Base-by-base conservation (phyloP, 1,284 basidiomycete species). In the Malassezia sp. region DNA sequence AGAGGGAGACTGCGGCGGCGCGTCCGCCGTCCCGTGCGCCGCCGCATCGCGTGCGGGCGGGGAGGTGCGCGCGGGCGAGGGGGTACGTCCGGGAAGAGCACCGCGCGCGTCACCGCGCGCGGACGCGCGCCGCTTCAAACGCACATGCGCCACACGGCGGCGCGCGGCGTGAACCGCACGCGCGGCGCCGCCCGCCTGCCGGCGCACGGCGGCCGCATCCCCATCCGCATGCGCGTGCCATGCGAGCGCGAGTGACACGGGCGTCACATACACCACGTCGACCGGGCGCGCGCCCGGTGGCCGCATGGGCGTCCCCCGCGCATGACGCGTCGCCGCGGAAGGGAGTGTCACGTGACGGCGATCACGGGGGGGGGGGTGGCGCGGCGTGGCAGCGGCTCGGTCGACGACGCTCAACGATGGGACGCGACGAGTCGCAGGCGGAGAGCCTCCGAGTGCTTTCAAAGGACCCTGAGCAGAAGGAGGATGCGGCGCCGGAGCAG, bases 361-460 rank as follows among this genome's bases (percentile, higher is more conserved):
- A 38, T 45, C 44, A n/a, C n/a, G n/a, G n/a, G n/a, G n/a, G n/a
- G n/a, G 30, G 21, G 21, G 44, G 29, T 45, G 26, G 44, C 44
- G 44, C 44, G 44, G 38, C 44, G 44, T 29, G 14, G 10, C 44
- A 12, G 21, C 17, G 39, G 18, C 33, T 23, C 46, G 29, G n/a
- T 20, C 15, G 21, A 27, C 15, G 30, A 10, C 17, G 26, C 38
- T 31, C 32, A 32, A 42, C 29, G 36, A 57, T 52, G 55, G 38
- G 30, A 30, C 49, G 38, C 23, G 46, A 52, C 27, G 53, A 52
- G 11, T 30, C 48, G 18, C 37, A 39, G 21, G 38, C 24, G 20
- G 40, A 47, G 21, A 42, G 38, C 11, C 71, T 75, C 57, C 56
- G 63, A 38, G 74, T 75, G 42, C 63, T 70, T 12, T 71, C 74